Base-by-base conservation (phyloP, 108 stramenopile genomes). In the Cyclotella choctawhatcheeana region DNA sequence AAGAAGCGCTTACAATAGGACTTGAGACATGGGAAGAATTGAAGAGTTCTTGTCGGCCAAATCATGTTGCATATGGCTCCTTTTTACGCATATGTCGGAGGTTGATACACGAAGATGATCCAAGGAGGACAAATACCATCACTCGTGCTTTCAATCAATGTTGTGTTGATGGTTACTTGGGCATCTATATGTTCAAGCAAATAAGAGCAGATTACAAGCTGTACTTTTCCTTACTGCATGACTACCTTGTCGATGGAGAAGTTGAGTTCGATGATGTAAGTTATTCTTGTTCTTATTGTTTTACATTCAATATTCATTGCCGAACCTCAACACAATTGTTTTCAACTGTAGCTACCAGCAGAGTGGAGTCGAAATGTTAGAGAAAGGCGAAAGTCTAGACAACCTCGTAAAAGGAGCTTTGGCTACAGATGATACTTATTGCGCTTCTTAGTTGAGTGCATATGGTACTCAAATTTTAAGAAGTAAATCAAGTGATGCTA, bases 1-100 rank as follows among this genome's bases (percentile, higher is more conserved):
- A 65, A 13, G 80, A 82, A 24, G 81, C 81, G 16, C 43, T 82
- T 3, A 51, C 58, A 25, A 77, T 82, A 18, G 81, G 73, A 13
- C 66, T 77, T 16, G 81, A 82, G 44, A 76, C 60, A 2, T 82
- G 58, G 37, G 64, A 82, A 30, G 81, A 82, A 48, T 34, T 82
- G 14, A 58, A 44, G 47, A 77, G 47, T 5, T 73, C 62, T 51
- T 45, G 69, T 58, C 20, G 34, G 27, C 51, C 73, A 20, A 77
- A 82, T 58, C 71, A 82, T 32, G 81, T 82, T 35, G 68, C 71
- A n/a, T 82, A 82, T 45, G 81, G 81, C 12, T 66, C 81, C 5
- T 77, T 77, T 43, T 66, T 82, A 3, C 64, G 74, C 62, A 22
- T 74, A 27, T 77, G 76, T 31, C 67, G 71, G 10, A 77, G 60